Conservation (phyloP, 1,284 basidiomycete species). For the Pisolithus thermaeus region DNA sequence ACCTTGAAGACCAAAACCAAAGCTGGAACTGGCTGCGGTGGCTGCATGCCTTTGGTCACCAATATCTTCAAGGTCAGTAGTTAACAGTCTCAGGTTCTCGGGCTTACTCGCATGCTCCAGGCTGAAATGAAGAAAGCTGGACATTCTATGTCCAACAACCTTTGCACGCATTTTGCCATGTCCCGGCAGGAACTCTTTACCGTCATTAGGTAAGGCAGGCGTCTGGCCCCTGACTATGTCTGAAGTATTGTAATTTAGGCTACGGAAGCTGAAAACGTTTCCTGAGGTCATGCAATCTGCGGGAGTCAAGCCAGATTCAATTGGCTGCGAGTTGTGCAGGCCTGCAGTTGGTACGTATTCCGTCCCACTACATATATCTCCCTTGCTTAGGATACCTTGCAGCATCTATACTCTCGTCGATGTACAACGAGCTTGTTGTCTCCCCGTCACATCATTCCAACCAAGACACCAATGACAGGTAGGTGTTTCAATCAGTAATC, state of each 20-base stretch:
- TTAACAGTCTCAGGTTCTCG: background rate
- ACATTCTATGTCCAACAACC: conserved; percentile 51
- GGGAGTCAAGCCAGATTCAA: conserved; percentile 44
- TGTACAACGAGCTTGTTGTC: conserved; percentile 70
- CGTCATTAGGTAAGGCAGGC: conserved; percentile 45
- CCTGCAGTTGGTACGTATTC: conserved; percentile 52
- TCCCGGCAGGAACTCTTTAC: conserved; percentile 65
- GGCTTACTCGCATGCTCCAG: conserved; percentile 48
- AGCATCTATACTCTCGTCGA: conserved; percentile 53
- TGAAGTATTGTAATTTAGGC: conserved; percentile 23
- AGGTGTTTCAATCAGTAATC: background rate
- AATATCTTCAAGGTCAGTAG: conserved; percentile 40
- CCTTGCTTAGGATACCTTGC: background rate
- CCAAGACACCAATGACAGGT: conserved; percentile 65
- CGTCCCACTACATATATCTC: background rate
- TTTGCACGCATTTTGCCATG: conserved; percentile 70
- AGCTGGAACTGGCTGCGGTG: conserved; percentile 70
- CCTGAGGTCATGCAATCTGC: conserved; percentile 47
- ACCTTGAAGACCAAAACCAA: conserved; percentile 68
- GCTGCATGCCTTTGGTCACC: conserved; percentile 57
- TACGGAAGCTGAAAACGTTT: conserved; percentile 61
- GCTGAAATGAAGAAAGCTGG: conserved; percentile 69
- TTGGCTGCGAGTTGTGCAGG: conserved; percentile 74
- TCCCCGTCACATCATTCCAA: conserved; percentile 58
- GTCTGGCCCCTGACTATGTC: background rate